Conservation (phyloP, 2,329 filamentous ascomycete species). For the Hymenoscyphus repandus region DNA sequence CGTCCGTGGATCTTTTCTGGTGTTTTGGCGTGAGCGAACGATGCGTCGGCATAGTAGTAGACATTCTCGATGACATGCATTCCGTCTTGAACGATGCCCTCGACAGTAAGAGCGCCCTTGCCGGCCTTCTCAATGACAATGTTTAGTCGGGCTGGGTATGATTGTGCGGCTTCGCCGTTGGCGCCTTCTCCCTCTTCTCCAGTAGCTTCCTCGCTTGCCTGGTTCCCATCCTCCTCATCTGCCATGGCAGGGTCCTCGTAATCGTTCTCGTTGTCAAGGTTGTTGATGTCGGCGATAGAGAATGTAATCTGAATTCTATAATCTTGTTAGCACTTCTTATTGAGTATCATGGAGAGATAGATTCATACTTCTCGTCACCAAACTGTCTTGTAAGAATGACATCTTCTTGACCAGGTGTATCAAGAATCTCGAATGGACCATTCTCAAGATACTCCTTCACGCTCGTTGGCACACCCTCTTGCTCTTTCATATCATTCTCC, state of each 20-base stretch:
- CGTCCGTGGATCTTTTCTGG: constrained; percentile 74
- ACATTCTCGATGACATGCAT: constrained; percentile 85
- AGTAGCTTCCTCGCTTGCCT: constrained; percentile 48
- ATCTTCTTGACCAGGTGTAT: constrained; percentile 80
- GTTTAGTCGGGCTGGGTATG: constrained; percentile 77
- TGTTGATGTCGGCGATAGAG: constrained; percentile 76
- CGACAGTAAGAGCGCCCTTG: constrained; percentile 81
- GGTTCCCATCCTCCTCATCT: constrained; percentile 47
- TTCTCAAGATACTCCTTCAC: constrained; percentile 87
- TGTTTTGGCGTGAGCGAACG: constrained; percentile 68
- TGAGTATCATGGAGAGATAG: constrained; percentile 31
- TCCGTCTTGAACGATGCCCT: constrained; percentile 81
- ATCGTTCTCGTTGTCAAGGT: constrained; percentile 54
- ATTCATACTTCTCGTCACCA: constrained; percentile 76
- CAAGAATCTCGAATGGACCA: constrained; percentile 76
- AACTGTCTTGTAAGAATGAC: constrained; percentile 78
- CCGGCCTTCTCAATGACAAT: constrained; percentile 83
- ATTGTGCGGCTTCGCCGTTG: constrained; percentile 47
- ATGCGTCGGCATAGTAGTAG: constrained; percentile 76
- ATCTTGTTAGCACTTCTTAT: constrained; percentile 18
- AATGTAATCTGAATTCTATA: constrained; percentile 72
- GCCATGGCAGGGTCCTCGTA: constrained; percentile 51
- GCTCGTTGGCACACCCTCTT: constrained; percentile 66
- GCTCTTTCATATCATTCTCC: constrained; percentile 72
- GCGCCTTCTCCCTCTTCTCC: constrained; percentile 38